Percentiles rank a stretch among this genome's conserved stretches.
These are phyloP conservation scores for Globisporangium abappressorium DNA, from an alignment of 352 stramenopile species.

Conservation along the genomic window DNA sequence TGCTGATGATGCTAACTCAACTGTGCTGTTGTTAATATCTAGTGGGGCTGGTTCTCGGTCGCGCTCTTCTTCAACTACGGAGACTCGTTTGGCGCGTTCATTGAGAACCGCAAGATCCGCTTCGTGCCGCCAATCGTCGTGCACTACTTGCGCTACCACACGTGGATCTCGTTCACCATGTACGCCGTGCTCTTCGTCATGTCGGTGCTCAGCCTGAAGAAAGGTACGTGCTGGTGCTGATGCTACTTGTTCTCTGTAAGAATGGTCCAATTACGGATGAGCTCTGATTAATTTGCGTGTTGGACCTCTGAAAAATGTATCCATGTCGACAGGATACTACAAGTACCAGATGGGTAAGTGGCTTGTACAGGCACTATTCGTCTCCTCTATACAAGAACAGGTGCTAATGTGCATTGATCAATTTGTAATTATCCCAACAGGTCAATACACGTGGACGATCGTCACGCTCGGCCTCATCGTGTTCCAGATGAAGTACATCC, in stretches of 20 bases:
- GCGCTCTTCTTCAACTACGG: constrained; percentile 97
- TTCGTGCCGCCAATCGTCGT: constrained; percentile 73
- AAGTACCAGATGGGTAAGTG: constrained; percentile 92
- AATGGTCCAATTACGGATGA: neutral
- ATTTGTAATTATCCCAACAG: neutral
- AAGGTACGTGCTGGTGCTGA: constrained; percentile 32
- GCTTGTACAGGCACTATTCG: neutral
- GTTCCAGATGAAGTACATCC: constrained; percentile 97
- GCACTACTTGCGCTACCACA: constrained; percentile 90
- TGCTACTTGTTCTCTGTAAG: neutral
- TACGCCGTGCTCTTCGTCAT: constrained; percentile 96
- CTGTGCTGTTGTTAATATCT: neutral
- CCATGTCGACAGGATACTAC: constrained; percentile 72
- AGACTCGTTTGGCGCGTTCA: constrained; percentile 82
- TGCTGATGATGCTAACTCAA: neutral
- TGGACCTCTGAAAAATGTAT: constrained; percentile 7
- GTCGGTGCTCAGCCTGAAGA: constrained; percentile 94
- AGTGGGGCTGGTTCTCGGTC: constrained; percentile 96
- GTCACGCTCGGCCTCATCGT: constrained; percentile 93
- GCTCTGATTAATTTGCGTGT: neutral
- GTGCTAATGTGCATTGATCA: neutral
- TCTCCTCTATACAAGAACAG: neutral
- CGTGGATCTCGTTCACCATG: constrained; percentile 91
- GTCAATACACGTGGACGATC: constrained; percentile 96
- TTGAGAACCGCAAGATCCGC: constrained; percentile 83